A percentile compares a stretch with the other conserved stretches of the same genome.
Evolutionary conservation across 805 yeast species (phyloP).

Genomic region (Barnettozyma sucrosica): DNA sequence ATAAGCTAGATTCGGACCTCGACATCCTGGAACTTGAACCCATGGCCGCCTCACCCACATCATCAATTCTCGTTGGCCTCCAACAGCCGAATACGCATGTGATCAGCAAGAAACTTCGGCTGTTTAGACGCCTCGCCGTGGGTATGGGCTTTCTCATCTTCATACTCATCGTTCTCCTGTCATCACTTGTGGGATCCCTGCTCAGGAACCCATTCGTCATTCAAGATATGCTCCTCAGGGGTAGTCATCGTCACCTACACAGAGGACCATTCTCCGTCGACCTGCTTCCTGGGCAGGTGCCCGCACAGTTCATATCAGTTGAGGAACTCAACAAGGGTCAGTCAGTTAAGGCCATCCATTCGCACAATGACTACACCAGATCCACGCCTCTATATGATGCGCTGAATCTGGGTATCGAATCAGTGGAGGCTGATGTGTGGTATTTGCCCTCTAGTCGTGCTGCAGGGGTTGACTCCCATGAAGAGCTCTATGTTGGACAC

Average conservation of each 20-base stretch:
- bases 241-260: neutral
- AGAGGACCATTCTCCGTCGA: neutral
- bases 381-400: slow-evolving; percentile 54
- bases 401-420: slow-evolving; percentile 41
- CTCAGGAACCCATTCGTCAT: neutral
- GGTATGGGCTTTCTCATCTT: neutral
- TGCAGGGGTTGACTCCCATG: slow-evolving; percentile 3
- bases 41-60: neutral
- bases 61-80: neutral
- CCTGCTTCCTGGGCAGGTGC: neutral
- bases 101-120: neutral
- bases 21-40: neutral
- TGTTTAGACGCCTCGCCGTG: neutral
- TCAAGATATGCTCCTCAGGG: neutral
- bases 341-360: slow-evolving; percentile 38
- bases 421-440: slow-evolving; percentile 70
- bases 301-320: neutral
- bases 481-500: slow-evolving; percentile 59
- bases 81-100: neutral
- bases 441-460: slow-evolving; percentile 12
- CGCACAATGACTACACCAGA: slow-evolving; percentile 71
- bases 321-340: slow-evolving; percentile 1
- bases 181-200: neutral
- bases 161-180: neutral
- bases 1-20: neutral